Evolutionary conservation across 495 filamentous ascomycete species (phyloP), one percentile per base, ranked within the genome.

Genomic region (Xylaria scruposa): DNA sequence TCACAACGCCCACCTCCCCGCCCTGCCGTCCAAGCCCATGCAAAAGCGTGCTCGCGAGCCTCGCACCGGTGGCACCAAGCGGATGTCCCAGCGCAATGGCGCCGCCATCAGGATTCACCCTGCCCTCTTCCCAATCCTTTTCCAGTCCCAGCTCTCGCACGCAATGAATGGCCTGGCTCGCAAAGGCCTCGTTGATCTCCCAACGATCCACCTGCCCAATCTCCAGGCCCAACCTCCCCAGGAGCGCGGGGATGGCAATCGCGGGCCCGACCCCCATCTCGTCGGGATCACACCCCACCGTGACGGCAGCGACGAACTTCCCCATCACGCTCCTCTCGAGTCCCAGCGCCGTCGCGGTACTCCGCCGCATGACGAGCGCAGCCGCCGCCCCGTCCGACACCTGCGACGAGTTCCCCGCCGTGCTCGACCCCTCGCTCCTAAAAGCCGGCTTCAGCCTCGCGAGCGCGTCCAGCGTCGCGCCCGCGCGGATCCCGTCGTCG

Each of bases 181-280:
- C 95, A 82, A 97, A 98, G 24, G 95, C 94, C 86, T 97, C 95
- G 81, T 97, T 98, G 79, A 98, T 91, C 86, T 98, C 95, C 94
- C 94, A 97, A n/a, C 95, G 83, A 7, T 91, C 88, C 0, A 98
- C 90, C 61, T 98, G 93, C 12, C 84, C 82, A 7, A 84, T 89
- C 61, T 76, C 75, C 46, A 97, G 71, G 21, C 90, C 93, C 12
- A 91, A 85, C 67, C 87, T 85, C 60, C 85, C 77, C 24, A 97
- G 82, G 53, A 97, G 85, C 78, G 91, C 93, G 33, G 95, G 94
- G 53, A 97, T 94, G 1, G 93, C 94, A 38, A 96, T 76, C 7
- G 93, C 93, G 13, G 94, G 94, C 0, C 94, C 94, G 63, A 97
- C 87, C 49, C 94, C 94, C 94, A 97, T 97, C 87, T 97, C 95